Evolutionary conservation across 169 alveolate genomes (phyloP).

Genomic region (Plasmodium fragile): DNA sequence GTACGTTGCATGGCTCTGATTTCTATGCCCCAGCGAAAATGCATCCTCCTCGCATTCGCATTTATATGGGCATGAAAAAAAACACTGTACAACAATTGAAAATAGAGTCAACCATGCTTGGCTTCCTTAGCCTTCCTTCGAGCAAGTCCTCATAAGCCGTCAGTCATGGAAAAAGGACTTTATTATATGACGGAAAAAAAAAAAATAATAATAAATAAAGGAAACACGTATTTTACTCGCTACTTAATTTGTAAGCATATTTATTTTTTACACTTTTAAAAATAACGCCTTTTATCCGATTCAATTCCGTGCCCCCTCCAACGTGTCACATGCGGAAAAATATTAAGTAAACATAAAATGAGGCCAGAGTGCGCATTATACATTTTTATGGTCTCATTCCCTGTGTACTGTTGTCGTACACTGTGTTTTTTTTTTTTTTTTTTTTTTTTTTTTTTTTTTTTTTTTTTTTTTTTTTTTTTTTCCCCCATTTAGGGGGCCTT

Average conservation of each 20-base stretch:
- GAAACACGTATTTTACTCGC: not conserved
- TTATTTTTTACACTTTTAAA: not conserved
- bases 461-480: not conserved
- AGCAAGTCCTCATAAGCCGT: not conserved
- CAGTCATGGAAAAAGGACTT: not conserved
- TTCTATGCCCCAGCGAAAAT: not conserved
- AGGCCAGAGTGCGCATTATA: not conserved
- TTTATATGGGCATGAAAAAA: not conserved
- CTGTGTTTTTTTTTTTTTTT: not conserved
- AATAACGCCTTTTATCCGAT: not conserved
- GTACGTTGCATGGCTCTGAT: not conserved
- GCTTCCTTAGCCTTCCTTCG: not conserved
- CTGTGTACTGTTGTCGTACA: not conserved
- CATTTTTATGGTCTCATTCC: not conserved
- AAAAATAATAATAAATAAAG: not conserved
- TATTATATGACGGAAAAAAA: not conserved
- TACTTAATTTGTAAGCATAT: not conserved
- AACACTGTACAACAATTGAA: not conserved
- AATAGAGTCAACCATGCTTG: not conserved
- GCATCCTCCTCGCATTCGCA: not conserved
- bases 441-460: not conserved
- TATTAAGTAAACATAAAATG: not conserved
- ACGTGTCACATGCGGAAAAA: not conserved
- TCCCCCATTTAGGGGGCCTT: no score
- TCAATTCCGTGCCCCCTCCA: not conserved